Conservation (phyloP, 495 filamentous ascomycete genomes). For the Podospora pseudoanserina region DNA sequence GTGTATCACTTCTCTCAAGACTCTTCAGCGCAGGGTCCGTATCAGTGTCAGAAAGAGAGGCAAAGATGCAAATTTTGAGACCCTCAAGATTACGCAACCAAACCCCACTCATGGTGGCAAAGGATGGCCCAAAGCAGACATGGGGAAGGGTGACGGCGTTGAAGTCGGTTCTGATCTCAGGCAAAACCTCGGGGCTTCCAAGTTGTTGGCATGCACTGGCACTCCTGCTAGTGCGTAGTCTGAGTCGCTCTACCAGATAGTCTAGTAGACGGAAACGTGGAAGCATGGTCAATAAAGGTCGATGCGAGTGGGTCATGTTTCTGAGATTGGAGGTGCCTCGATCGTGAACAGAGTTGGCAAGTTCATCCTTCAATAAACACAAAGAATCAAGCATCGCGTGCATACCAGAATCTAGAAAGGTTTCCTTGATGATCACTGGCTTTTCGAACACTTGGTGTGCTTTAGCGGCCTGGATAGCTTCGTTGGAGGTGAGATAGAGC, state of each 20-base stretch:
- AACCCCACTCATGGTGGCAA: background rate
- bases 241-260: background rate
- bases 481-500: background rate
- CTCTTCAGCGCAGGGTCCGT: background rate
- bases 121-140: background rate
- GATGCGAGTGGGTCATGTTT: constrained; percentile 2
- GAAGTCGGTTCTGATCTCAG: background rate
- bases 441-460: background rate
- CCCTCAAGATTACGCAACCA: background rate
- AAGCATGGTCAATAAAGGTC: background rate
- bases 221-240: background rate
- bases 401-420: constrained; percentile 5
- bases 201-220: too few species aligned
- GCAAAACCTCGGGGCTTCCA: too few species aligned
- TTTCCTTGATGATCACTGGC: constrained; percentile 5
- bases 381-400: background rate
- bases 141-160: background rate
- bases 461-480: background rate
- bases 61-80: background rate
- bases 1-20: background rate
- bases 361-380: background rate
- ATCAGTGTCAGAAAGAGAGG: background rate
- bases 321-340: background rate
- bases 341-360: background rate
- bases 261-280: constrained; percentile 7